Percentiles rank a stretch among this genome's conserved stretches.
phyloP scores from a whole-genome alignment of 148 eudicot species.

The Fallopia convolvulus region DNA sequence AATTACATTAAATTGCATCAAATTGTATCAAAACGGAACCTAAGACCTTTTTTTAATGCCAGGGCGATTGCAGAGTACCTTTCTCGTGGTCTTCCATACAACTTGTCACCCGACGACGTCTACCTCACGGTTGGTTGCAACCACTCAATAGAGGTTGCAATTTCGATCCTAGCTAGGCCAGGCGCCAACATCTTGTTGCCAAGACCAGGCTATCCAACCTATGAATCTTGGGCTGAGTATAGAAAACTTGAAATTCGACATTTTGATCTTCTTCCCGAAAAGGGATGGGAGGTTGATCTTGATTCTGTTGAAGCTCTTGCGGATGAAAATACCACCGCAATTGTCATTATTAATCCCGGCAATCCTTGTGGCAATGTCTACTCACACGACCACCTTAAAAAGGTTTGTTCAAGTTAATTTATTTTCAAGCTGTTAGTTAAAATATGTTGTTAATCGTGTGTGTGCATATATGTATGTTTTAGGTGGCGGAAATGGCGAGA shows the following conservation, averaged over 20 bases:
- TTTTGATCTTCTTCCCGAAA: constrained; percentile 25
- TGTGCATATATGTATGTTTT: not conserved
- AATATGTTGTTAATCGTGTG: too few relatives aligned
- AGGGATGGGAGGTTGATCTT: constrained; percentile 33
- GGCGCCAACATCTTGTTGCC: constrained; percentile 29
- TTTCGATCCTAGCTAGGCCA: constrained; percentile 17
- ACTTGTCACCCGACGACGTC: constrained; percentile 24
- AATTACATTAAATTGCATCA: too few relatives aligned
- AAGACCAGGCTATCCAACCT: constrained; percentile 21
- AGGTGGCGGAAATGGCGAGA: constrained; percentile 72
- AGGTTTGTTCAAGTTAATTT: constrained; percentile 12
- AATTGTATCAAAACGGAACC: too few relatives aligned
- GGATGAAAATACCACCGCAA: constrained; percentile 25
- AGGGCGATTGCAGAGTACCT: constrained; percentile 28
- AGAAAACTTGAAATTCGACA: constrained; percentile 23
- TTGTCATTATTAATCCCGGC: constrained; percentile 36
- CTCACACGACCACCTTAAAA: constrained; percentile 21
- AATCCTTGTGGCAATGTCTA: constrained; percentile 39
- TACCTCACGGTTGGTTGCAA: constrained; percentile 22
- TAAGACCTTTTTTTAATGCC: too few relatives aligned
- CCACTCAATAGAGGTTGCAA: constrained; percentile 20
- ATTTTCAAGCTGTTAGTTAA: too few relatives aligned
- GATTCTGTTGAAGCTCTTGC: constrained; percentile 23
- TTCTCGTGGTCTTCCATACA: constrained; percentile 29
- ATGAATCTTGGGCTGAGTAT: constrained; percentile 17